A percentile compares a stretch with the other conserved stretches of the same genome.
phyloP scores from a whole-genome alignment of 2,329 filamentous ascomycete genomes.

The Penicillium sp. region DNA sequence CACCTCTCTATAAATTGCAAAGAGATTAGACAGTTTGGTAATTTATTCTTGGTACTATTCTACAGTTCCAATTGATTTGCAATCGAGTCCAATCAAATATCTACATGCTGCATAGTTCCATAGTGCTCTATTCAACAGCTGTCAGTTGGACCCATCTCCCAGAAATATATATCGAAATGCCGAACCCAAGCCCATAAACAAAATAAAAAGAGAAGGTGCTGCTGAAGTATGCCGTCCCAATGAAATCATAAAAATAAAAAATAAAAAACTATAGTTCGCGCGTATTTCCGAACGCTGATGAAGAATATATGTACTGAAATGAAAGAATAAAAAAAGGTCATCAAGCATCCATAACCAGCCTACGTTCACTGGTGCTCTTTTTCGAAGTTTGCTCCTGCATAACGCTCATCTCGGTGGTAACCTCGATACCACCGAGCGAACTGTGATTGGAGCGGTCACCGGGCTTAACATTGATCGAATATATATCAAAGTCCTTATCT shows the following conservation, averaged over 20 bases:
- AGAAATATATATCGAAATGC: not conserved
- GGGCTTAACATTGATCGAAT: no score
- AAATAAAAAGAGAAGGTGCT: not conserved
- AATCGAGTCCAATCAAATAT: no score
- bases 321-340: constrained; percentile 1
- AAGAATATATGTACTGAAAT: not conserved
- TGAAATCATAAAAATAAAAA: constrained; percentile 12
- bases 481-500: no score
- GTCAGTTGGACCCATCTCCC: not conserved
- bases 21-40: no score
- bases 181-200: not conserved
- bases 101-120: no score
- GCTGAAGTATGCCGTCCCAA: constrained; percentile 7
- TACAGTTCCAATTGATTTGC: no score
- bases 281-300: not conserved
- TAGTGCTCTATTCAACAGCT: not conserved
- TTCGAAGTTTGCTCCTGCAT: constrained; percentile 1
- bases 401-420: no score
- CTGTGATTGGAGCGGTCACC: no score
- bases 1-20: no score
- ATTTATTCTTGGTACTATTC: no score
- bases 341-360: constrained; percentile 25
- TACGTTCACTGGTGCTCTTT: constrained; percentile 23
- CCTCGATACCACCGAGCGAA: no score
- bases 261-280: not conserved